phyloP scores from a whole-genome alignment of 495 filamentous ascomycete genomes.

The Saxispiralis lemnorum region DNA sequence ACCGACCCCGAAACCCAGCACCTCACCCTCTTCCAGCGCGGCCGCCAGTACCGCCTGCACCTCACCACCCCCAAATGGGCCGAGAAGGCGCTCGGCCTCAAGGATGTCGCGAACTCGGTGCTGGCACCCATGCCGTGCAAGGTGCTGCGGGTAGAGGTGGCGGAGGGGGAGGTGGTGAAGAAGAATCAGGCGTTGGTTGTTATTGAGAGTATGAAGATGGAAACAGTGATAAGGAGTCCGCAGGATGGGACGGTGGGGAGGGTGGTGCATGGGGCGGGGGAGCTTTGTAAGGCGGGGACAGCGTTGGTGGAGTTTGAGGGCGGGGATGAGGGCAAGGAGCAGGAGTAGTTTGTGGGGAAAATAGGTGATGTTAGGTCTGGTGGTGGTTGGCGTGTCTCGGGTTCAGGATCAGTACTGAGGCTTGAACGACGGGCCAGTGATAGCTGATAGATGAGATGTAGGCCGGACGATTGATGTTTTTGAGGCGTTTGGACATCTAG shows the following conservation, averaged over 20 bases:
- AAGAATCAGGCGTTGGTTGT: constrained; percentile 83
- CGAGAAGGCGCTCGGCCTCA: constrained; percentile 68
- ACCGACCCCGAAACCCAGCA: constrained; percentile 36
- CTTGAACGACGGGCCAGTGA: no score
- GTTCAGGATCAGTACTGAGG: no score
- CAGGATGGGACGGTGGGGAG: constrained; percentile 62
- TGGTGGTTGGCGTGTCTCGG: no score
- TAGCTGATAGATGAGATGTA: no score
- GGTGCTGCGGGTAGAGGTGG: constrained; percentile 65
- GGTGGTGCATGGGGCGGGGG: constrained; percentile 67
- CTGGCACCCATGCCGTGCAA: constrained; percentile 91
- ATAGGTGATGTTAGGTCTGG: no score
- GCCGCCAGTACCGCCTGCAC: constrained; percentile 53
- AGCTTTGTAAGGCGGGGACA: constrained; percentile 18
- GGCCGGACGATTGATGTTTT: no score
- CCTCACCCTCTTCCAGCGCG: constrained; percentile 67
- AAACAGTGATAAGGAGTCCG: constrained; percentile 86
- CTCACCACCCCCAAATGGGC: constrained; percentile 59
- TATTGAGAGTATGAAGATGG: constrained; percentile 99
- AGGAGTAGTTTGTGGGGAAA: no score
- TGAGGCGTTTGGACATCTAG: no score
- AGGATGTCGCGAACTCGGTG: constrained; percentile 67
- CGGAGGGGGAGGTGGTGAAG: constrained; percentile 60
- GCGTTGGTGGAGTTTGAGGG: constrained; percentile 21
- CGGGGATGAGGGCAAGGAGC: constrained; percentile 3